These are phyloP conservation scores for Hymenoscyphus linearis DNA, from an alignment of 2,329 filamentous ascomycete genomes.

Conservation along the genomic window DNA sequence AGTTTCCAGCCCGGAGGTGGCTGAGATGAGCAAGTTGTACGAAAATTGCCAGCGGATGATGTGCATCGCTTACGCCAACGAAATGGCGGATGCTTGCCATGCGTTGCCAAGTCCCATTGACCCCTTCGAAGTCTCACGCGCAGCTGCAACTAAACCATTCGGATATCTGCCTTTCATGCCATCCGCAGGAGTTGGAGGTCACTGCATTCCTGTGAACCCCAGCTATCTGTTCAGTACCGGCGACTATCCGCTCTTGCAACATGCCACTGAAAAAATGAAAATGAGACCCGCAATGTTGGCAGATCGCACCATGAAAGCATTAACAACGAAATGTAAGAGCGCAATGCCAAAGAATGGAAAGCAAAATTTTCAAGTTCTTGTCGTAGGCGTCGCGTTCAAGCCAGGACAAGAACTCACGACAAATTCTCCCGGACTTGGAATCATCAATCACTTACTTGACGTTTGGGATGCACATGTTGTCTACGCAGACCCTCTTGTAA, in stretches of 20 bases:
- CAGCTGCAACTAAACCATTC: slow-evolving; percentile 48
- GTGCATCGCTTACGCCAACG: slow-evolving; percentile 49
- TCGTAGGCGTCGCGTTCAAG: slow-evolving; percentile 14
- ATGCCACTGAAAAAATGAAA: slow-evolving; percentile 9
- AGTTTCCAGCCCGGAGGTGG: slow-evolving; percentile 48
- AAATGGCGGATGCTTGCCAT: slow-evolving; percentile 49
- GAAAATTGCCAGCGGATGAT: slow-evolving; percentile 55
- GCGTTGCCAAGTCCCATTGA: slow-evolving; percentile 38
- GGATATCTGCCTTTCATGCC: slow-evolving; percentile 46
- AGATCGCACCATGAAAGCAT: background rate
- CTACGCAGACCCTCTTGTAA: background rate
- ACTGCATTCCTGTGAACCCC: slow-evolving; percentile 53
- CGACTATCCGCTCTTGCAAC: slow-evolving; percentile 41
- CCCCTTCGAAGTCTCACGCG: slow-evolving; percentile 44
- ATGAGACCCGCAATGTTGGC: slow-evolving; percentile 3
- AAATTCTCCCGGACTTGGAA: slow-evolving; percentile 8
- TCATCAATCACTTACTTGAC: background rate
- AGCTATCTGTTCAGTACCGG: slow-evolving; percentile 46
- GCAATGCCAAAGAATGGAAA: background rate
- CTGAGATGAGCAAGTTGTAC: slow-evolving; percentile 54
- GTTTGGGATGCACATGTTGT: background rate
- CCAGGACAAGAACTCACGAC: slow-evolving; percentile 8
- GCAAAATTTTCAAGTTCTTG: slow-evolving; percentile 1
- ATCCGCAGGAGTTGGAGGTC: slow-evolving; percentile 47
- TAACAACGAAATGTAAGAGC: background rate